These are phyloP conservation scores for Nepenthes mirabilis DNA, from an alignment of 148 eudicot species.

Conservation along the genomic window DNA sequence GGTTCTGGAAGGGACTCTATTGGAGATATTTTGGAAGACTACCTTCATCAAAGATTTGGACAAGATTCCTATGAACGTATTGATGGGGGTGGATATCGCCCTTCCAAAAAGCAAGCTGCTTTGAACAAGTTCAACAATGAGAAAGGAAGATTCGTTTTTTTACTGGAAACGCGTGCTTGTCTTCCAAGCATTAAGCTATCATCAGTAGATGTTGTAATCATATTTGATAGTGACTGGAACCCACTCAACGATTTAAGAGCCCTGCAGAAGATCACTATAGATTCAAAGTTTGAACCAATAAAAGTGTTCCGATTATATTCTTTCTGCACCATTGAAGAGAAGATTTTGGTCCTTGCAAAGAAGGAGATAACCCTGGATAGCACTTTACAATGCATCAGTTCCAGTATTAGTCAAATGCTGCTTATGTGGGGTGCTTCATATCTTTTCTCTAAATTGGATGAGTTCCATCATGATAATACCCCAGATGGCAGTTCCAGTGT, in stretches of 20 bases:
- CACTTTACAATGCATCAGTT: conserved; percentile 17
- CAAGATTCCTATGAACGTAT: conserved; percentile 49
- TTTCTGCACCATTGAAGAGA: conserved; percentile 60
- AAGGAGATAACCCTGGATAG: conserved; percentile 32
- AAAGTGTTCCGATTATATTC: conserved; percentile 63
- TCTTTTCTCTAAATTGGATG: conserved; percentile 47
- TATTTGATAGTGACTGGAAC: conserved; percentile 69
- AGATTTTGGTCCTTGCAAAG: conserved; percentile 50
- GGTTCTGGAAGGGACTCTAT: conserved; percentile 33
- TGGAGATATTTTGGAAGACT: conserved; percentile 62
- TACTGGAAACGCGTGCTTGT: conserved; percentile 66
- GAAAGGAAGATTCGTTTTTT: conserved; percentile 29
- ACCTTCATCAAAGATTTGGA: conserved; percentile 50
- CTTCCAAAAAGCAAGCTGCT: conserved; percentile 32
- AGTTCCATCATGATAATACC: conserved; percentile 20
- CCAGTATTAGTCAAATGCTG: conserved; percentile 35
- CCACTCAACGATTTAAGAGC: conserved; percentile 59
- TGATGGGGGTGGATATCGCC: conserved; percentile 19
- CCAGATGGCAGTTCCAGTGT: conserved; percentile 11
- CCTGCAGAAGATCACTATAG: conserved; percentile 43
- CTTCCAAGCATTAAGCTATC: conserved; percentile 36
- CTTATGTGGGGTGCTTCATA: conserved; percentile 66
- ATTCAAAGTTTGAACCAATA: conserved; percentile 41
- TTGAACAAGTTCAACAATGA: conserved; percentile 37
- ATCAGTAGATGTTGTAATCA: conserved; percentile 38